These are phyloP conservation scores for Starmerella apis DNA, from an alignment of 805 yeast genomes.

Conservation along the genomic window DNA sequence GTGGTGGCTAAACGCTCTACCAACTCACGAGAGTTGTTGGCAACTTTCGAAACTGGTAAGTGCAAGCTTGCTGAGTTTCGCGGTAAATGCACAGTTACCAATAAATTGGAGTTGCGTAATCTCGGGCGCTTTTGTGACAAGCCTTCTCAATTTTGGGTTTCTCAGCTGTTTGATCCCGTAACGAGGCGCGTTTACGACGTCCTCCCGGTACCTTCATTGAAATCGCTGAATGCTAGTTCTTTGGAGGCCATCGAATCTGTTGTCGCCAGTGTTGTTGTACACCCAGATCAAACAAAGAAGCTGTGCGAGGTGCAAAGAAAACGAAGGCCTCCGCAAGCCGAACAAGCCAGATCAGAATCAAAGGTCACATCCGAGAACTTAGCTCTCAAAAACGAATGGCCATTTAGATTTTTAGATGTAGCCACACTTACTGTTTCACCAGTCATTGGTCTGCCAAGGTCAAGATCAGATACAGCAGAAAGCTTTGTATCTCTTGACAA, in stretches of 20 bases:
- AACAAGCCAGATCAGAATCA: background rate
- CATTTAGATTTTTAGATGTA: conserved; percentile 59
- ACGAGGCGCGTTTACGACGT: conserved; percentile 75
- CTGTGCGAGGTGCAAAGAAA: conserved; percentile 1
- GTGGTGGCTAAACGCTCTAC: conserved; percentile 59
- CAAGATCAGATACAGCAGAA: background rate
- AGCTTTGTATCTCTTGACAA: conserved; percentile 30
- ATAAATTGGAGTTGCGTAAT: conserved; percentile 53
- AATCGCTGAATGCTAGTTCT: background rate
- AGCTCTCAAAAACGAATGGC: conserved; percentile 39
- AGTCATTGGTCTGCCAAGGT: conserved; percentile 65
- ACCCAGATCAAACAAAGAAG: background rate
- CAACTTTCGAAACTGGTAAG: conserved; percentile 74
- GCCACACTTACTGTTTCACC: conserved; percentile 46
- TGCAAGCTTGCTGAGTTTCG: conserved; percentile 69
- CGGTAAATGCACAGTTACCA: conserved; percentile 64
- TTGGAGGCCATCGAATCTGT: conserved; percentile 23
- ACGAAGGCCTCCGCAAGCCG: background rate
- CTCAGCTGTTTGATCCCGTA: conserved; percentile 73
- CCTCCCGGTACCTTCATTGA: conserved; percentile 34
- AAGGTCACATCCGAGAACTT: background rate
- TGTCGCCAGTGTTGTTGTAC: conserved; percentile 82
- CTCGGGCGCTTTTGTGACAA: conserved; percentile 43
- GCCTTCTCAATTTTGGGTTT: conserved; percentile 75
- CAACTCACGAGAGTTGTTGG: conserved; percentile 69